Base-by-base conservation (phyloP, 2,329 filamentous ascomycete species). In the Talaromyces pinophilus region DNA sequence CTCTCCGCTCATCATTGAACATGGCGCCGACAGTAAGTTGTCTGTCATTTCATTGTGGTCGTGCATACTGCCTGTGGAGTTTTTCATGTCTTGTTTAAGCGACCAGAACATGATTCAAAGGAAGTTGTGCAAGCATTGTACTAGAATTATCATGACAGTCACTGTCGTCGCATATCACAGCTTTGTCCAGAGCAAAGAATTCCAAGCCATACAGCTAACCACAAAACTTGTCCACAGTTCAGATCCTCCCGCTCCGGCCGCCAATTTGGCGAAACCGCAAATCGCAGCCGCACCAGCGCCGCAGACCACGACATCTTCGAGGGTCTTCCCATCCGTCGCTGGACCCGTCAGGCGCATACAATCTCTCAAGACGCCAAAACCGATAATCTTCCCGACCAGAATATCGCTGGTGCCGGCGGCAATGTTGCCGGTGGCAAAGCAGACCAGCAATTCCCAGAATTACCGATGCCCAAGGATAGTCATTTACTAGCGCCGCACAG, bases 251-350 rank as follows among this genome's bases (percentile, higher is more conserved):
- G 85, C 69, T 83, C 85, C 22, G 85, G 84, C 68, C 85, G 86
- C 67, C 83, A 87, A 70, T 84, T 84, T 67, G 82, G 85, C 66
- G 84, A 86, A 68, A 81, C 80, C 48, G 69, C 75, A 55, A 76
- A 76, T 63, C 76, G 80, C 57, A 78, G 75, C 60, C 75, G 80
- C 70, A 77, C 75, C 35, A 79, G 78, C 52, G 84, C 86, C 70
- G 81, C 84, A 63, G 88, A 91, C 70, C 87, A 89, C 75, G 89
- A 90, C 81, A 83, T 88, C 60, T 84, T 87, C 60, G 82, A 86
- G 84, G 92, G 93, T 67, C 85, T 97, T 11, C 94, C 94, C 17
- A 90, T 97, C 66, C 90, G 93, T 74, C 92, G 96, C 85, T 98
- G 93, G 90, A 88, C 91, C 65, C 88, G 91, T 69, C 88, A 90